Percentiles rank a stretch among this genome's conserved stretches.
Conservation (phyloP, 1,284 basidiomycete species). For the Naganishia albida region DNA sequence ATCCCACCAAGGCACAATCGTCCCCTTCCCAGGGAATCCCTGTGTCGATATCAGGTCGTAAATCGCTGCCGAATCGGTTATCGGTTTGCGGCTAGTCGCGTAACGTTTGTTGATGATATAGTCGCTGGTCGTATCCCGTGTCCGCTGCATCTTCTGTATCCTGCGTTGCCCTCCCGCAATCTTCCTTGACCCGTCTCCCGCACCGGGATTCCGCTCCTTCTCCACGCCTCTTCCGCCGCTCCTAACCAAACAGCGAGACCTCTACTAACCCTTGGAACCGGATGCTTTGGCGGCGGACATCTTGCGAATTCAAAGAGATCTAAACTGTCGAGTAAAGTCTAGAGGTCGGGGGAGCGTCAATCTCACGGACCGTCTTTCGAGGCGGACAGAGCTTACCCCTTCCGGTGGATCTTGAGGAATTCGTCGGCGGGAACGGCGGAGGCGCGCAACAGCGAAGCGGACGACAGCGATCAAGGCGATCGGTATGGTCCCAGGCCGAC, state of each 20-base stretch:
- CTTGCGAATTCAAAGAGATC: slow-evolving; percentile 26
- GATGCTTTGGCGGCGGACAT: slow-evolving; percentile 27
- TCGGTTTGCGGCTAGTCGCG: background rate
- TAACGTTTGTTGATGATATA: no score
- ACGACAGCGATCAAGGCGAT: slow-evolving; percentile 20
- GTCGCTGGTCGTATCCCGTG: no score
- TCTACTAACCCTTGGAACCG: slow-evolving; percentile 24
- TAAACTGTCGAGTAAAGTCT: slow-evolving; percentile 29
- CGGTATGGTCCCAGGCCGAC: slow-evolving; percentile 1
- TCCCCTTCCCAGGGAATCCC: background rate
- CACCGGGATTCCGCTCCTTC: background rate
- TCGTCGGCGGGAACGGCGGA: slow-evolving; percentile 17
- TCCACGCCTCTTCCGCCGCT: background rate
- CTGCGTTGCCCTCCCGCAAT: background rate
- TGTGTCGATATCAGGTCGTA: no score
- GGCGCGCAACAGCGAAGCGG: slow-evolving; percentile 14
- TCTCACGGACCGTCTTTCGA: background rate
- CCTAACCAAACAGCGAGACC: background rate
- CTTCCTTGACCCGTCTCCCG: background rate
- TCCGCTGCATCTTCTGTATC: background rate
- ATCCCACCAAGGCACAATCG: background rate
- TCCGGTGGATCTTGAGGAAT: slow-evolving; percentile 29
- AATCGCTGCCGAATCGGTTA: background rate
- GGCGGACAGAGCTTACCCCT: slow-evolving; percentile 9
- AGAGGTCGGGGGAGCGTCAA: slow-evolving; percentile 2